Evolutionary conservation across 768 basidiomycete species (phyloP), one percentile per base, ranked within the genome.

Genomic region (Kwoniella europaea): DNA sequence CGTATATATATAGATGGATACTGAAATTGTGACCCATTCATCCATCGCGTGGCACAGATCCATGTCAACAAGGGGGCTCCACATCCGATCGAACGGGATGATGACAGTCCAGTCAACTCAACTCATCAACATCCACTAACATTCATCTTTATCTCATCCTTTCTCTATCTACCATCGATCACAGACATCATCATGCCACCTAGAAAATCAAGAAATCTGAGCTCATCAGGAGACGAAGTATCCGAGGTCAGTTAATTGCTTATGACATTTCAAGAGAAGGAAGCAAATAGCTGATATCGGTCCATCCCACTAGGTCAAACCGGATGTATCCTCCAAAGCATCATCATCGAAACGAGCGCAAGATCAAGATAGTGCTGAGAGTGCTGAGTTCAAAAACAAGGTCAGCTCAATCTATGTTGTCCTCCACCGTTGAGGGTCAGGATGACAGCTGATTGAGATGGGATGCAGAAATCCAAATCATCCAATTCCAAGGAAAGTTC

Each of bases 381-480:
- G n/a, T 44, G 10, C 54, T 13, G 64, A 57, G 22, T 55, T 55
- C 5, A 55, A 65, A 44, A 65, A 2, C 41, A 65, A 65, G 22
- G 64, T 65, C 15, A 27, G 52, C 2, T 22, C 7, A 35, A 57
- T n/a, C 13, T 18, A 35, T 27, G 18, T n/a, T 29, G 24, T 42
- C 5, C 22, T 24, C 42, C 27, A 58, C 12, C 12, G 50, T 13
- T 35, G n/a, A 10, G 35, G 18, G 18, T 20, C n/a, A 2, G 18
- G 16, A 1, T 20, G 10, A 43, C 16, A 60, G 20, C 59, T 41
- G 20, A 60, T 60, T 16, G 7, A 10, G 2, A 10, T n/a, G 5
- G 1, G 35, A 60, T 29, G 42, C 24, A 67, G 66, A 67, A 67
- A 54, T 46, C 66, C 15, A 58, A 46, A 29, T 20, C 58, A 13